A percentile compares a stretch with the other conserved stretches of the same genome.
Evolutionary conservation across 345 rosid genomes (phyloP).

Genomic region (Iberis pinnata): DNA sequence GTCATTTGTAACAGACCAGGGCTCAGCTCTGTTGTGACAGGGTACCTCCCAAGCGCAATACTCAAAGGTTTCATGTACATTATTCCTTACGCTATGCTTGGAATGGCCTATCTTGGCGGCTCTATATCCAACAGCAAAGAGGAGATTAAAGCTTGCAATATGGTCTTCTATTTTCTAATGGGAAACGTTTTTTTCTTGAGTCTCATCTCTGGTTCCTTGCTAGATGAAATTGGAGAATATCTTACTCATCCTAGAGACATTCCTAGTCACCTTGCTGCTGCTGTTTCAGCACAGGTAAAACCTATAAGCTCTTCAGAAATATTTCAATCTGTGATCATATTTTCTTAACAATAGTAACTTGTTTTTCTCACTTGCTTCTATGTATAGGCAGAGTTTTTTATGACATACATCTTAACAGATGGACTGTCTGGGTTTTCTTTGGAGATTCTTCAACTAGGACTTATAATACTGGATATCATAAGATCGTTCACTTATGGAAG

Average conservation of each 20-base stretch:
- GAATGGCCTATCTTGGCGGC: constrained; percentile 57
- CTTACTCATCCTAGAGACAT: constrained; percentile 56
- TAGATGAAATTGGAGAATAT: constrained; percentile 78
- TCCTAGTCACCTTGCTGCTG: constrained; percentile 80
- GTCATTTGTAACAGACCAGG: constrained; percentile 59
- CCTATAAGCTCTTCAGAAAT: constrained; percentile 5
- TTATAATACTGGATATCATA: constrained; percentile 51
- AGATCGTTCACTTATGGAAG: constrained; percentile 41
- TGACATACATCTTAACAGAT: constrained; percentile 77
- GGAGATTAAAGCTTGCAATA: constrained; percentile 90
- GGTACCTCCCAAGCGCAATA: constrained; percentile 86
- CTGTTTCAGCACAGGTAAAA: constrained; percentile 81
- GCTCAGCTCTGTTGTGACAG: constrained; percentile 73
- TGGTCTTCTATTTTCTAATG: constrained; percentile 86
- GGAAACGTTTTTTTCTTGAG: constrained; percentile 90
- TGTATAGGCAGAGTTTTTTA: constrained; percentile 74
- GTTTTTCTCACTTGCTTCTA: not conserved
- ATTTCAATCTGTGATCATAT: not conserved
- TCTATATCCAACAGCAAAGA: constrained; percentile 71
- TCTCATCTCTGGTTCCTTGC: constrained; percentile 78
- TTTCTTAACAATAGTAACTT: not conserved
- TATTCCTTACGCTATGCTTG: constrained; percentile 76
- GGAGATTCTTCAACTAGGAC: constrained; percentile 74
- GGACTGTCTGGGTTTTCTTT: constrained; percentile 81
- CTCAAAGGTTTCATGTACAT: constrained; percentile 71